phyloP scores from a whole-genome alignment of 768 basidiomycete genomes.

The Tulasnella sp. region DNA sequence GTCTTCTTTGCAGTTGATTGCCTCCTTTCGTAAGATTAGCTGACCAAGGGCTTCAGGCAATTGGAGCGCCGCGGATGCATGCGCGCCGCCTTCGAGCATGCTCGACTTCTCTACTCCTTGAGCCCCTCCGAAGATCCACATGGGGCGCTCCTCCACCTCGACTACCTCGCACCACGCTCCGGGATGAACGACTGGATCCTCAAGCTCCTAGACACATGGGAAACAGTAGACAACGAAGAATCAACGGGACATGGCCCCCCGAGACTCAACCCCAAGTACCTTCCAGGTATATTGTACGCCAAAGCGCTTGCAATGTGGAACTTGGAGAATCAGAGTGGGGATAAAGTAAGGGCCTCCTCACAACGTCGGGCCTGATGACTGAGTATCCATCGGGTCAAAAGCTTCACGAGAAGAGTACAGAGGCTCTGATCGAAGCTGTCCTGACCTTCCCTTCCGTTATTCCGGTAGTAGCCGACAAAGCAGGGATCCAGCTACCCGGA shows the following conservation, averaged over 20 bases:
- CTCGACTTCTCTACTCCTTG: slow-evolving; percentile 70
- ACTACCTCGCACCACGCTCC: slow-evolving; percentile 73
- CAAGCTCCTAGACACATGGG: slow-evolving; percentile 39
- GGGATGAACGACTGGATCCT: slow-evolving; percentile 74
- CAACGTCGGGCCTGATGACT: too few relatives aligned
- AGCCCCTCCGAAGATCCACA: slow-evolving; percentile 88
- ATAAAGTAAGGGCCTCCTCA: slow-evolving; percentile 24
- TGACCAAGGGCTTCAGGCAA: slow-evolving; percentile 37
- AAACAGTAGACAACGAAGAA: neutral
- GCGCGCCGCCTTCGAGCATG: slow-evolving; percentile 84
- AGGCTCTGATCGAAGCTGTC: slow-evolving; percentile 63
- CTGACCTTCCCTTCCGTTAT: slow-evolving; percentile 69
- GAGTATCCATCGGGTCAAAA: slow-evolving; percentile 23
- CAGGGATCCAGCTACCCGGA: slow-evolving; percentile 53
- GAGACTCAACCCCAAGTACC: slow-evolving; percentile 35
- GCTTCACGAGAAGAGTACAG: slow-evolving; percentile 48
- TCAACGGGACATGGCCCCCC: neutral
- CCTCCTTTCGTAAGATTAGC: neutral
- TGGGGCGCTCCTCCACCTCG: slow-evolving; percentile 69
- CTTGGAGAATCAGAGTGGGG: slow-evolving; percentile 32
- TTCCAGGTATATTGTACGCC: slow-evolving; percentile 73
- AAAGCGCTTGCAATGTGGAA: slow-evolving; percentile 55
- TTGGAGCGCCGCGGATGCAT: slow-evolving; percentile 81
- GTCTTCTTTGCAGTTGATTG: neutral
- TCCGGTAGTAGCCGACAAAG: slow-evolving; percentile 74